phyloP scores from a whole-genome alignment of 2,329 filamentous ascomycete genomes.

The Clonostachys chloroleuca region DNA sequence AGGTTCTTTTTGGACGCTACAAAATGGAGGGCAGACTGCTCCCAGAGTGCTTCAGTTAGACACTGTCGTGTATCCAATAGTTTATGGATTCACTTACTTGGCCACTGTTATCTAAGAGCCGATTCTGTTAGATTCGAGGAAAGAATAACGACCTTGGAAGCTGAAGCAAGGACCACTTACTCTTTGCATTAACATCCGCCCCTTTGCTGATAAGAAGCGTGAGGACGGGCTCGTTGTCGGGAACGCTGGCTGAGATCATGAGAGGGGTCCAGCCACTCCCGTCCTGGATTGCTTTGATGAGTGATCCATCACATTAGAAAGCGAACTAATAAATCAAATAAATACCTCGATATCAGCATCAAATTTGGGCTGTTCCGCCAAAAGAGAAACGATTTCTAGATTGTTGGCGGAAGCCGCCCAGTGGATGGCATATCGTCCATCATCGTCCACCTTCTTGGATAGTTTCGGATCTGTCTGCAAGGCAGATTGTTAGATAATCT shows the following conservation, averaged over 20 bases:
- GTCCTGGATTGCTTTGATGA: slow-evolving; percentile 41
- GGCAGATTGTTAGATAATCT: background rate
- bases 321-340: too few species aligned
- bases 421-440: slow-evolving; percentile 86
- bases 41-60: background rate
- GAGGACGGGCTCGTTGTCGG: slow-evolving; percentile 66
- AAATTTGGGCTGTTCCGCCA: slow-evolving; percentile 69
- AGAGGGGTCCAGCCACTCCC: slow-evolving; percentile 77
- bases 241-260: slow-evolving; percentile 76
- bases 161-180: slow-evolving; percentile 28
- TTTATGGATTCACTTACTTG: slow-evolving; percentile 38
- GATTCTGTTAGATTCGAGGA: background rate
- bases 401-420: slow-evolving; percentile 89
- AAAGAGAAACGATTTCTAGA: slow-evolving; percentile 66
- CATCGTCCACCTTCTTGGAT: slow-evolving; percentile 68
- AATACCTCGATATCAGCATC: slow-evolving; percentile 76
- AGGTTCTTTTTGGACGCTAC: slow-evolving; percentile 86
- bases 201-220: slow-evolving; percentile 63
- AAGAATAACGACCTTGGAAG: background rate
- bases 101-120: slow-evolving; percentile 53
- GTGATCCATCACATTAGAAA: background rate
- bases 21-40: slow-evolving; percentile 83
- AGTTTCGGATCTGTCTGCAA: slow-evolving; percentile 73
- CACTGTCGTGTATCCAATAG: background rate
- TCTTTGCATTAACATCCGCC: slow-evolving; percentile 71